These are phyloP conservation scores for Salix exigua DNA, from an alignment of 345 rosid species.

Conservation along the genomic window DNA sequence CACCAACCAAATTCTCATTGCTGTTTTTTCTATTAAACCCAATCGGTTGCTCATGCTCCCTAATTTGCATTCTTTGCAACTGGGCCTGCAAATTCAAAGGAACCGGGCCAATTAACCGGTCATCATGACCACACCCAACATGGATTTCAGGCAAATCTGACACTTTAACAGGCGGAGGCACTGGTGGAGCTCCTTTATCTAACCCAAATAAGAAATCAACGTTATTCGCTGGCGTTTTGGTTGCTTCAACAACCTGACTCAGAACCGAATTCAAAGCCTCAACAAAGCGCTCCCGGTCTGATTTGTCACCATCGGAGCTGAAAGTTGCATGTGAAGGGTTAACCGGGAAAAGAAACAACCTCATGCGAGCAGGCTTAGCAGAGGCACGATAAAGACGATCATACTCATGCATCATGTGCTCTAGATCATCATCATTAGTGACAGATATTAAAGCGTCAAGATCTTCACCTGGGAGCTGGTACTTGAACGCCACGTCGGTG, in stretches of 20 bases:
- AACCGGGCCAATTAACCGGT: slow-evolving; percentile 43
- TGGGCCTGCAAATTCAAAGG: slow-evolving; percentile 49
- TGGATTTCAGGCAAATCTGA: slow-evolving; percentile 24
- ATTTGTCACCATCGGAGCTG: slow-evolving; percentile 51
- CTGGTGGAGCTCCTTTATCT: slow-evolving; percentile 42
- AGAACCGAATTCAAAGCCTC: slow-evolving; percentile 63
- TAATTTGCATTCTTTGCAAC: slow-evolving; percentile 72
- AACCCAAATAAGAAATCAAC: slow-evolving; percentile 78
- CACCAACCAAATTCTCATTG: slow-evolving; percentile 38
- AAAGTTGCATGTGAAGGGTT: slow-evolving; percentile 33
- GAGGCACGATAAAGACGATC: slow-evolving; percentile 69
- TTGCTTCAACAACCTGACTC: slow-evolving; percentile 26
- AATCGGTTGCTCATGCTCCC: slow-evolving; percentile 41
- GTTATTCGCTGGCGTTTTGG: slow-evolving; percentile 29
- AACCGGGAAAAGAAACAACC: slow-evolving; percentile 68
- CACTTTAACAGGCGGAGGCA: slow-evolving; percentile 27
- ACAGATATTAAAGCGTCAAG: slow-evolving; percentile 94
- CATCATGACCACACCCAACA: slow-evolving; percentile 27
- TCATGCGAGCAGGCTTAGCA: slow-evolving; percentile 81
- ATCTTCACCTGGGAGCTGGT: slow-evolving; percentile 93
- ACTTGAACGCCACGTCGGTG: slow-evolving; percentile 61
- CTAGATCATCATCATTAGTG: slow-evolving; percentile 87
- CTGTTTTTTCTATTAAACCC: slow-evolving; percentile 42
- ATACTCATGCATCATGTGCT: slow-evolving; percentile 91
- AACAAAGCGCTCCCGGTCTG: slow-evolving; percentile 77